Evolutionary conservation across 2,329 filamentous ascomycete species (phyloP), one percentile per base, ranked within the genome.

Genomic region (Teratosphaeria epicoccoides): DNA sequence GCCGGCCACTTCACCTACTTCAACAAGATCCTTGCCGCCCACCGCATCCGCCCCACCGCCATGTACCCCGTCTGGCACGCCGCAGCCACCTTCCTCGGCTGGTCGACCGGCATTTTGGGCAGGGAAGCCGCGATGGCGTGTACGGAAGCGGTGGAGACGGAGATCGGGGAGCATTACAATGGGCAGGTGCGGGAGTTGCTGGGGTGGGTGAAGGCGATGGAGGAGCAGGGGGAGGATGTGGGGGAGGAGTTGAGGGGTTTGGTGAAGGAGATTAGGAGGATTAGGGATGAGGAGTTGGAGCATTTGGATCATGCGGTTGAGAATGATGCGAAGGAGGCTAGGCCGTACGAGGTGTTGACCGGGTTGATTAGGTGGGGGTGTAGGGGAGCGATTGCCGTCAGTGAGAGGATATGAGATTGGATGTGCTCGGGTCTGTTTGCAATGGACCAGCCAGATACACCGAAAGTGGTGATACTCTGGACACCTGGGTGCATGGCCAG

Each of bases 41-140:
- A 97, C 70, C 88, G 89, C 52, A 83, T 98, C 49, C 87, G 93
- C 0, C 93, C 93, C 0, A 96, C 93, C 0, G 87, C 85, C 11
- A 85, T 98, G 74, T 95, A 94, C 64, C 93, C 93, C 0, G 57
- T 96, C 2, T 98, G 93, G 93, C 81, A 84, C 43, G 76, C 82
- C 6, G 81, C 90, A 10, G 87, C 93, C 1, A 84, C 85, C 0
- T 81, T 84, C 0, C 71, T 98, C 6, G 93, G 93, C 17, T 96
- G 93, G 89, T 79, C 81, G 4, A 98, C 93, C 0, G 93, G 87
- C 0, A 72, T 93, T 43, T 78, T 98, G 77, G 90, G 93, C 0
- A 81, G 88, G 47, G 89, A 97, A 71, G 90, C 91, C 1, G 91
- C 93, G 29, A 98, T 98, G 93, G 93, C 93, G 11, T 98, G 93